phyloP scores from a whole-genome alignment of 345 rosid species.

The Physaria fendleri region DNA sequence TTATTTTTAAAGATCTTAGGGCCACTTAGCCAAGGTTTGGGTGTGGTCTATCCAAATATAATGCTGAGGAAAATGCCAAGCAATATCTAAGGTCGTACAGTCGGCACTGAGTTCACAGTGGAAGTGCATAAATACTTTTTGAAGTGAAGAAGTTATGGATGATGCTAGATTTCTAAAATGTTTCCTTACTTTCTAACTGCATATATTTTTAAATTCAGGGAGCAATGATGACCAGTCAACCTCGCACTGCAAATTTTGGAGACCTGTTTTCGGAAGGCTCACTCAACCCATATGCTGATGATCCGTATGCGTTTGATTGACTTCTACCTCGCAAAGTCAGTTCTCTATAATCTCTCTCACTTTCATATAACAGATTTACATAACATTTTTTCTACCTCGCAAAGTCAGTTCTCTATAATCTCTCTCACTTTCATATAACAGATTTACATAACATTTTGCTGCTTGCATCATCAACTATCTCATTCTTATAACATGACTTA shows the following conservation, averaged over 20 bases:
- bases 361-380: neutral
- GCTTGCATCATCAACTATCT: neutral
- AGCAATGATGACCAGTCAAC: neutral
- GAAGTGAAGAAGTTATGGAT: neutral
- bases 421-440: neutral
- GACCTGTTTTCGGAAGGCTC: slow-evolving; percentile 8
- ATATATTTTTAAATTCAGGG: neutral
- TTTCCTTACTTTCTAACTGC: neutral
- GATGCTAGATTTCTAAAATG: neutral
- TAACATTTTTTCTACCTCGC: neutral
- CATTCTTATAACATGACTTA: neutral
- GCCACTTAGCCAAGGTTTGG: neutral
- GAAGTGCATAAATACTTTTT: neutral
- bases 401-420: neutral
- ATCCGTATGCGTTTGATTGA: slow-evolving; percentile 91
- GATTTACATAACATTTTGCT: neutral
- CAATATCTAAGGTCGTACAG: too few species aligned
- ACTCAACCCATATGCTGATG: slow-evolving; percentile 76
- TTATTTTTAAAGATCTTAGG: neutral
- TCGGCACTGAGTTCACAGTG: too few species aligned
- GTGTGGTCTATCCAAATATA: neutral
- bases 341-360: neutral
- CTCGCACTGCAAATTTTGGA: neutral
- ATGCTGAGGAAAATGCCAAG: too few species aligned
- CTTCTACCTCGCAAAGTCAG: neutral